phyloP scores from a whole-genome alignment of 192 early-diverging fungal species.

The Backusella luteola region DNA sequence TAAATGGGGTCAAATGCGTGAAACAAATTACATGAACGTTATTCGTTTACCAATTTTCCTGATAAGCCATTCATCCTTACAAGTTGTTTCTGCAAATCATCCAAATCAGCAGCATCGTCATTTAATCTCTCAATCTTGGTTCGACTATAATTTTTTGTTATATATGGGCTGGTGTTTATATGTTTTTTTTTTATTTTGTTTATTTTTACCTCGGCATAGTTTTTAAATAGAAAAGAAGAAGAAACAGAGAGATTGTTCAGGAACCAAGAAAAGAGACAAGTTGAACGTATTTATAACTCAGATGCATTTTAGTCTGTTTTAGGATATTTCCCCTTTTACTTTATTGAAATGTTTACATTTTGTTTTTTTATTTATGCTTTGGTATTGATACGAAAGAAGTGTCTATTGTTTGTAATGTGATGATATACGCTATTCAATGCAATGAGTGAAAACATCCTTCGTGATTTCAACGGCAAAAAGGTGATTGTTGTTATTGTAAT shows the following conservation, averaged over 20 bases:
- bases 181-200: neutral
- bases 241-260: neutral
- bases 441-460: neutral
- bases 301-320: conserved; percentile 6
- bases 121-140: conserved; percentile 19
- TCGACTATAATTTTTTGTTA: neutral
- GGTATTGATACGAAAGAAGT: neutral
- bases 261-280: neutral
- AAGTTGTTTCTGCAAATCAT: conserved; percentile 32
- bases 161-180: neutral
- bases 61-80: conserved; percentile 39
- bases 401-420: neutral
- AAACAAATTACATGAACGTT: neutral
- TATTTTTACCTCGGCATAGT: conserved; percentile 7
- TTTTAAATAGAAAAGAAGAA: neutral
- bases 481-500: neutral
- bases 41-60: conserved; percentile 34
- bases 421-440: neutral
- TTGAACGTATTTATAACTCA: neutral
- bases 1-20: neutral
- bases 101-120: conserved; percentile 41
- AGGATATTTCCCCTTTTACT: neutral
- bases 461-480: neutral
- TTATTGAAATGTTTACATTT: neutral
- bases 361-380: neutral